Conservation (phyloP, 2,329 filamentous ascomycete species). For the Rhynchosporium graminicola region DNA sequence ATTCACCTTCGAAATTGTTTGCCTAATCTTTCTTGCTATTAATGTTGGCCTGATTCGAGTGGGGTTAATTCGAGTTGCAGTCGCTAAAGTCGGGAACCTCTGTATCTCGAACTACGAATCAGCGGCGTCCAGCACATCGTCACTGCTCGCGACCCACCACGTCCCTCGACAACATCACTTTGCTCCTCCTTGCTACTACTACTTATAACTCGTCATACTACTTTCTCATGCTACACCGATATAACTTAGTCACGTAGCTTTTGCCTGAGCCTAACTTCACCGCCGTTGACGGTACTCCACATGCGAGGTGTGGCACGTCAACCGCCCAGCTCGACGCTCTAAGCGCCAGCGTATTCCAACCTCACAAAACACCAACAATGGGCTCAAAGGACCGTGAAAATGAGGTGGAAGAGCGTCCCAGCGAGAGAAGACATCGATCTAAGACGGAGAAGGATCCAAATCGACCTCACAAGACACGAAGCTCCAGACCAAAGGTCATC, state of each 20-base stretch:
- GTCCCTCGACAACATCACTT: conserved; percentile 16
- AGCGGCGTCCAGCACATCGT: conserved; percentile 18
- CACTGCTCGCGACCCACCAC: conserved; percentile 16
- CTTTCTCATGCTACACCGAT: conserved; percentile 9
- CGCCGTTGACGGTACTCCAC: conserved; percentile 4
- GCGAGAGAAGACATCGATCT: conserved; percentile 36
- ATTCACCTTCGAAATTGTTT: neutral
- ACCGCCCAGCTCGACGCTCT: neutral
- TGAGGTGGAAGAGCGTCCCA: neutral
- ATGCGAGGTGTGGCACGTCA: conserved; percentile 12
- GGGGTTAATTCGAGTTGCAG: neutral
- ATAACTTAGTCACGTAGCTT: conserved; percentile 10
- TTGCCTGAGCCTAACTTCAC: conserved; percentile 10
- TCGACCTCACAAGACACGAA: conserved; percentile 39
- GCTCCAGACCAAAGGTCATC: conserved; percentile 36
- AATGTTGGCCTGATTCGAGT: neutral
- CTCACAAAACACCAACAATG: neutral
- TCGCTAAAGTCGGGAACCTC: conserved; percentile 11
- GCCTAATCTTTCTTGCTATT: neutral
- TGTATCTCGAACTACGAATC: conserved; percentile 11
- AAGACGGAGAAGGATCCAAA: conserved; percentile 39
- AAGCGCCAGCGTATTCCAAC: conserved; percentile 29
- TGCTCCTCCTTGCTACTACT: conserved; percentile 4
- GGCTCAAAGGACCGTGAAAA: conserved; percentile 13
- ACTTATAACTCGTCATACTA: neutral